phyloP scores from a whole-genome alignment of 495 filamentous ascomycete species.

The Penicillium herquei region DNA sequence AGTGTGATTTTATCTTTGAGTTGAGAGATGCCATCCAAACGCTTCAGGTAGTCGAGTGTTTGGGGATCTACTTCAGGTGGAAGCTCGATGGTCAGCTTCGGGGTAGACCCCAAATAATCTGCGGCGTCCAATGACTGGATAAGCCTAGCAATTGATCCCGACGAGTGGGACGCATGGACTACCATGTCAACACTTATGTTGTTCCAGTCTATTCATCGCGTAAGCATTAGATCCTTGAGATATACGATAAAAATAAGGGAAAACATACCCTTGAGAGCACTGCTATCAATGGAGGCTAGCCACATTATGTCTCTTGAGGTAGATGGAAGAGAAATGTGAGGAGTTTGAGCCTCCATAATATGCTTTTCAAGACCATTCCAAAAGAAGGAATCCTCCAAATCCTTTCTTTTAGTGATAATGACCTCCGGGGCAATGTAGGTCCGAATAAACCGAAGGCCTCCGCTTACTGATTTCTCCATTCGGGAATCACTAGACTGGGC shows the following conservation, averaged over 20 bases:
- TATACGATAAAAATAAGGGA: no score
- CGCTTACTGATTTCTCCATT: constrained; percentile 48
- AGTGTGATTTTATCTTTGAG: constrained; percentile 53
- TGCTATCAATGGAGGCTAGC: constrained; percentile 72
- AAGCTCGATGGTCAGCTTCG: constrained; percentile 78
- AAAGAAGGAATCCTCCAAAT: constrained; percentile 53
- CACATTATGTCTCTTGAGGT: constrained; percentile 63
- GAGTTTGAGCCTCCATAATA: constrained; percentile 35
- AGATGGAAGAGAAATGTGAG: constrained; percentile 68
- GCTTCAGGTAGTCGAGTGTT: constrained; percentile 53
- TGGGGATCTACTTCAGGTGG: constrained; percentile 58
- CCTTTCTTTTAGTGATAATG: constrained; percentile 46
- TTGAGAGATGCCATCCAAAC: constrained; percentile 63
- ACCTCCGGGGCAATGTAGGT: constrained; percentile 49
- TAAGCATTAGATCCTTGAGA: constrained; percentile 5
- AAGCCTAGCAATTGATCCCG: constrained; percentile 70
- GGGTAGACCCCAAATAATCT: constrained; percentile 67
- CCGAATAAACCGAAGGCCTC: constrained; percentile 44
- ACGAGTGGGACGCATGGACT: constrained; percentile 66
- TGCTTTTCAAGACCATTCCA: constrained; percentile 48
- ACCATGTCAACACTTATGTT: constrained; percentile 70
- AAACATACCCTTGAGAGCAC: constrained; percentile 61
- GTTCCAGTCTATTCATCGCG: constrained; percentile 61
- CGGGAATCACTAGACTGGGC: constrained; percentile 46
- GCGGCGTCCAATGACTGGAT: constrained; percentile 69